Evolutionary conservation across 192 early-diverging fungal genomes (phyloP), one percentile per base, ranked within the genome.

Genomic region (Mortierella alpina): DNA sequence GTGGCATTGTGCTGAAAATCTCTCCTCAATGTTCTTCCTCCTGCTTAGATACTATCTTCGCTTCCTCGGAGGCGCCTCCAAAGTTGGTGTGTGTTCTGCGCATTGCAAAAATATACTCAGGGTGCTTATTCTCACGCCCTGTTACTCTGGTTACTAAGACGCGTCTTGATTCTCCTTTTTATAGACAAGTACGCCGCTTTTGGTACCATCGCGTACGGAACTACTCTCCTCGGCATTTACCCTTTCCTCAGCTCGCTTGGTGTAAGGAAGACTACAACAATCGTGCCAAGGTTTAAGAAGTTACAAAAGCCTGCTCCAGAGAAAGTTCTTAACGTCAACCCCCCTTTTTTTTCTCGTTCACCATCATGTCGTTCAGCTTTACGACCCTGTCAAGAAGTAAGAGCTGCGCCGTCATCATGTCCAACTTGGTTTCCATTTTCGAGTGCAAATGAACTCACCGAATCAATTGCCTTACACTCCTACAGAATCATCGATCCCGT

Each of bases 101-200:
- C 14, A 18, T 2, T 17, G 4, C 1, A 46, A 42, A 61, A 44
- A 18, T 14, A 47, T 31, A 3, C 31, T 31, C 1, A 31, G 3
- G 31, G 3, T 31, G 31, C 31, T 31, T 31, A 31, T 31, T 31
- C 31, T 31, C 31, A 31, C 31, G 3, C 31, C 3, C 31, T 31
- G 31, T 31, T 31, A 3, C 31, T 31, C 31, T 31, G 31, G 31
- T 31, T 31, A 31, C 31, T 31, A 31, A 31, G 31, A 31, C 31
- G 31, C 31, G 31, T 31, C 31, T 31, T 31, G 31, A 31, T 31
- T 3, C 31, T 31, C 31, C 31, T 31, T 31, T 3, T 7, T 2
- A 15, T 67, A 80, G 77, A 66, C 39, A 80, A 80, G 48, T 80
- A n/a, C 17, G 65, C 65, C 14, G 77, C 54, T 6, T 80, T 80